Base-by-base conservation (phyloP, 352 stramenopile genomes). In the Phytopythium oedochilum region DNA sequence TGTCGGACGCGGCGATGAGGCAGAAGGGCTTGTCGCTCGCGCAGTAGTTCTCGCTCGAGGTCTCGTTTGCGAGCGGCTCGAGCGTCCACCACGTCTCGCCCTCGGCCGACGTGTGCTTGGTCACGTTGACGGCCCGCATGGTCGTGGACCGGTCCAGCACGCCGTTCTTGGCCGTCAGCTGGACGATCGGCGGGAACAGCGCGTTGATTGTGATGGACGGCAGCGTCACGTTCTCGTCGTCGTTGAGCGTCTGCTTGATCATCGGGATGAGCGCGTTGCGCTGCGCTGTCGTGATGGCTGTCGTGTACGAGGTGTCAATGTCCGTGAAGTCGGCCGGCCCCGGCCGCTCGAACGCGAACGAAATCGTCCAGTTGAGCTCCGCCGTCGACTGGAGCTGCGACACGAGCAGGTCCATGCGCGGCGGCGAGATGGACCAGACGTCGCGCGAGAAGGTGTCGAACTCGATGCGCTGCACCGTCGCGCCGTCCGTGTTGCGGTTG, bases 1-100 rank as follows among this genome's bases (percentile, higher is more conserved):
- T 87, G 63, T 96, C 86, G 17, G 84, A 94, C 8, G 94, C 80
- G 17, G 81, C 80, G 52, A 96, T 74, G 35, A 96, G 45, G 53
- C 86, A 96, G 51, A 95, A 92, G 20, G 80, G 78, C 20, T 59
- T 75, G 3, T 61, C 25, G 1, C 57, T 34, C 1, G 68, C 69
- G 64, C 83, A 91, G 44, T 86, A 89, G 32, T 66, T 63, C 0
- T 68, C 65, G 32, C 11, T 14, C 18, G 52, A 61, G 8, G 12
- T 53, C 31, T 25, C 36, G 12, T 59, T 63, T 6, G 71, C 38
- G 2, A 86, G 48, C 2, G 83, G 78, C 43, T 74, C 54, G 9
- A 92, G 67, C 3, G 66, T 81, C 83, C 83, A 93, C 83, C 83
- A 93, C 15, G 64, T 88, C 14, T 68, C 58, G 20, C 75, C 70